Conservation (phyloP, 352 stramenopile genomes). For the Phytophthora lateralis region DNA sequence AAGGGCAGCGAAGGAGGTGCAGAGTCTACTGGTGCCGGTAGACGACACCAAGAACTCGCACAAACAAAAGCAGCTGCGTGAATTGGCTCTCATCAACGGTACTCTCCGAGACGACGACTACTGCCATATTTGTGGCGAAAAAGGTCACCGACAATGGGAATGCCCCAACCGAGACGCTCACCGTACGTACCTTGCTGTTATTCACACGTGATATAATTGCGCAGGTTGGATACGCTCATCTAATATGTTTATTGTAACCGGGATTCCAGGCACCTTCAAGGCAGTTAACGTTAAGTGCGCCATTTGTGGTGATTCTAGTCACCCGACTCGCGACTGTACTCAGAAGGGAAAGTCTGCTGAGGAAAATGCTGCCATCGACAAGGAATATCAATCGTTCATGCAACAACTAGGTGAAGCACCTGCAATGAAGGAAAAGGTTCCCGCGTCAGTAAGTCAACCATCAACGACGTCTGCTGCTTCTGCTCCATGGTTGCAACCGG, state of each 20-base stretch:
- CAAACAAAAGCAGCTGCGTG: slow-evolving; percentile 98
- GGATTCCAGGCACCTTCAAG: slow-evolving; percentile 65
- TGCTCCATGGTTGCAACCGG: slow-evolving; percentile 75
- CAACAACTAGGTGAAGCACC: slow-evolving; percentile 84
- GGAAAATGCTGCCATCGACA: slow-evolving; percentile 80
- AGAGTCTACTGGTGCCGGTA: slow-evolving; percentile 91
- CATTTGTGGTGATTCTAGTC: slow-evolving; percentile 98
- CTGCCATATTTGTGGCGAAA: slow-evolving; percentile 98
- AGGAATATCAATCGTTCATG: slow-evolving; percentile 90
- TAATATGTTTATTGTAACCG: slow-evolving; percentile 35
- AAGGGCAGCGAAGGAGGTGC: slow-evolving; percentile 87
- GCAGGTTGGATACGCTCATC: background rate
- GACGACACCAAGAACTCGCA: slow-evolving; percentile 94
- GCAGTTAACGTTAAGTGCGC: slow-evolving; percentile 94
- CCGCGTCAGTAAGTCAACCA: slow-evolving; percentile 6
- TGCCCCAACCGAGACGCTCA: slow-evolving; percentile 90
- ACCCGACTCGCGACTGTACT: slow-evolving; percentile 97
- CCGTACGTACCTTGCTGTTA: slow-evolving; percentile 49
- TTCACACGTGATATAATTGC: background rate
- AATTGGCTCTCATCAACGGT: slow-evolving; percentile 99
- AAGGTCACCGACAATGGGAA: slow-evolving; percentile 97
- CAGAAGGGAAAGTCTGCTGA: slow-evolving; percentile 80
- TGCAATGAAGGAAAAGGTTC: slow-evolving; percentile 43
- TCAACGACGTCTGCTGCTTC: slow-evolving; percentile 26
- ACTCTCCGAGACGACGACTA: slow-evolving; percentile 98